Conservation (phyloP, 768 basidiomycete species). For the Boletus patriciae region DNA sequence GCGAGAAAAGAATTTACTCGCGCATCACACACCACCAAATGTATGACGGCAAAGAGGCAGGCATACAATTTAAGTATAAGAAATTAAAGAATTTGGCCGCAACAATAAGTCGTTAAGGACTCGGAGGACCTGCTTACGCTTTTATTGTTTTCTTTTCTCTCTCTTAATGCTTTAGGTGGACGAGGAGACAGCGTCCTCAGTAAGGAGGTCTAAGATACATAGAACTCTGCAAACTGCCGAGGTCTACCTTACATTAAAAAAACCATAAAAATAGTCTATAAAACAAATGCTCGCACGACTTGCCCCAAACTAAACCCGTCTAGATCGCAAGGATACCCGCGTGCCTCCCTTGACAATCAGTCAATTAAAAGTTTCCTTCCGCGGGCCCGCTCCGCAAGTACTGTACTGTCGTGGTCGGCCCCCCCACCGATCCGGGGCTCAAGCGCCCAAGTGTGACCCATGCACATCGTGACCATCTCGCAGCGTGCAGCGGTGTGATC, state of each 20-base stretch:
- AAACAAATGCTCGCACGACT: neutral
- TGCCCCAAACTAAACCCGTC: conserved; percentile 1
- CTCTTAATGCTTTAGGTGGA: too few species aligned
- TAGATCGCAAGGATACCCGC: neutral
- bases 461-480: neutral
- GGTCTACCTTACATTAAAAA: neutral
- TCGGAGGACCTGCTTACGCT: too few species aligned
- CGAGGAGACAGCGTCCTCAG: too few species aligned
- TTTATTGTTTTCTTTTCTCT: too few species aligned
- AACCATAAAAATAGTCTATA: neutral
- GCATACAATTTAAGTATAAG: too few species aligned
- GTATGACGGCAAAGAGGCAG: too few species aligned
- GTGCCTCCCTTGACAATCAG: neutral
- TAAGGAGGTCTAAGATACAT: too few species aligned
- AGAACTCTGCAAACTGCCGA: too few species aligned
- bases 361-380: neutral
- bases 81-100: too few species aligned
- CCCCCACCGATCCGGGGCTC: neutral
- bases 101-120: too few species aligned
- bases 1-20: too few species aligned
- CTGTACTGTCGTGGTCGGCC: neutral
- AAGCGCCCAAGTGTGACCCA: neutral
- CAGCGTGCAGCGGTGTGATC: neutral
- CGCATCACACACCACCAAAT: too few species aligned
- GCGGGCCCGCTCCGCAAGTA: neutral